These are phyloP conservation scores for Pseudophaeomoniella oleicola DNA, from an alignment of 2,329 filamentous ascomycete species.

Conservation along the genomic window DNA sequence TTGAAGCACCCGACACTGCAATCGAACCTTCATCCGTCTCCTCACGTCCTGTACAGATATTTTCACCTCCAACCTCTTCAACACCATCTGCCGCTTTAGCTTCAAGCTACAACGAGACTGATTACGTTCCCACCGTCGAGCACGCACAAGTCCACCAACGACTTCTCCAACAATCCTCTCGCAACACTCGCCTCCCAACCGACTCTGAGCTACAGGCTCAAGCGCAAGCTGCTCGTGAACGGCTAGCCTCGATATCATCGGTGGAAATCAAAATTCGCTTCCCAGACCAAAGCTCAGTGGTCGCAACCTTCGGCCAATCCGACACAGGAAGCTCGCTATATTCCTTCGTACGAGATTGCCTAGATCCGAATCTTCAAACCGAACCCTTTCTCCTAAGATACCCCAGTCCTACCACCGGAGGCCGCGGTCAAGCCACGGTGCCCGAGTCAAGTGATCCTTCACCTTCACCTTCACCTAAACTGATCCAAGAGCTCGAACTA, in stretches of 20 bases:
- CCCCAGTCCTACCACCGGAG: constrained; percentile 17
- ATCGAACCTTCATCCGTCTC: constrained; percentile 3
- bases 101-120: constrained; percentile 51
- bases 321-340: constrained; percentile 63
- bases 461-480: constrained; percentile 7
- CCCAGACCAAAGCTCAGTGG: constrained; percentile 68
- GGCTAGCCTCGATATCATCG: constrained; percentile 49
- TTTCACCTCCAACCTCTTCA: constrained; percentile 55
- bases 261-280: constrained; percentile 72
- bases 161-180: constrained; percentile 60
- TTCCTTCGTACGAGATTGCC: constrained; percentile 53
- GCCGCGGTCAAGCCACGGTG: constrained; percentile 10
- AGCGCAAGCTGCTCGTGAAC: constrained; percentile 50
- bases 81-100: constrained; percentile 62
- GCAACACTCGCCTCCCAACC: constrained; percentile 65
- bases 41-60: constrained; percentile 50
- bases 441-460: constrained; percentile 12
- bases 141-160: constrained; percentile 70
- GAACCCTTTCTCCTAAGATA: constrained; percentile 61
- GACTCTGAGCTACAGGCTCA: constrained; percentile 67
- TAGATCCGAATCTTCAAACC: constrained; percentile 40
- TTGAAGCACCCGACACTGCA: constrained; percentile 6
- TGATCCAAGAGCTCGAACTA: constrained; percentile 64
- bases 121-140: constrained; percentile 67
- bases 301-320: constrained; percentile 52